These are phyloP conservation scores for Abrus precatorius DNA, from an alignment of 306 rosid species.

Conservation along the genomic window DNA sequence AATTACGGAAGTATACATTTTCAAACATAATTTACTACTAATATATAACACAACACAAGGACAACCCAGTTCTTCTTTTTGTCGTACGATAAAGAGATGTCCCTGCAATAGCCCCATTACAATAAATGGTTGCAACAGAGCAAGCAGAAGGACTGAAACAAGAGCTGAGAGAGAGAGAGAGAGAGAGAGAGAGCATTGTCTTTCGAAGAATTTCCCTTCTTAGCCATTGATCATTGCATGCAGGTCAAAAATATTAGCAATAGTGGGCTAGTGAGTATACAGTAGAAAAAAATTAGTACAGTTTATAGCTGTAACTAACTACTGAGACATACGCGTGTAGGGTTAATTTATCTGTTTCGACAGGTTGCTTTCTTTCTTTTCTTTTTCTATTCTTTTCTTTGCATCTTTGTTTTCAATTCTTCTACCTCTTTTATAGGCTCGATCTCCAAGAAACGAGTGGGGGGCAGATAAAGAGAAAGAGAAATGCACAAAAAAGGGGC, in stretches of 20 bases:
- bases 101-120: conserved; percentile 46
- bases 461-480: conserved; percentile 32
- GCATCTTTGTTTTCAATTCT: conserved; percentile 26
- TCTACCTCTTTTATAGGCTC: conserved; percentile 45
- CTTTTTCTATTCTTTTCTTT: neutral
- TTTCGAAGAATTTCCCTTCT: conserved; percentile 22
- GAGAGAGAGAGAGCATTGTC: neutral
- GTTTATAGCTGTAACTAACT: conserved; percentile 35
- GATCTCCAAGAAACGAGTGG: conserved; percentile 40
- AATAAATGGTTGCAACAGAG: conserved; percentile 48
- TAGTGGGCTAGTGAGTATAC: neutral
- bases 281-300: conserved; percentile 27
- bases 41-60: conserved; percentile 43
- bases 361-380: conserved; percentile 31
- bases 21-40: conserved; percentile 50
- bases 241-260: conserved; percentile 8
- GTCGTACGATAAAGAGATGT: conserved; percentile 63
- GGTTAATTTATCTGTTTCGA: neutral
- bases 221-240: neutral
- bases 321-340: conserved; percentile 34
- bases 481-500: conserved; percentile 30
- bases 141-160: conserved; percentile 24
- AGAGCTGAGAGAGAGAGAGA: neutral
- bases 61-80: conserved; percentile 54
- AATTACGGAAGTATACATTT: conserved; percentile 50